Evolutionary conservation across 192 early-diverging fungal genomes (phyloP), one percentile per base, ranked within the genome.

Genomic region (Entophlyctis luteolus): DNA sequence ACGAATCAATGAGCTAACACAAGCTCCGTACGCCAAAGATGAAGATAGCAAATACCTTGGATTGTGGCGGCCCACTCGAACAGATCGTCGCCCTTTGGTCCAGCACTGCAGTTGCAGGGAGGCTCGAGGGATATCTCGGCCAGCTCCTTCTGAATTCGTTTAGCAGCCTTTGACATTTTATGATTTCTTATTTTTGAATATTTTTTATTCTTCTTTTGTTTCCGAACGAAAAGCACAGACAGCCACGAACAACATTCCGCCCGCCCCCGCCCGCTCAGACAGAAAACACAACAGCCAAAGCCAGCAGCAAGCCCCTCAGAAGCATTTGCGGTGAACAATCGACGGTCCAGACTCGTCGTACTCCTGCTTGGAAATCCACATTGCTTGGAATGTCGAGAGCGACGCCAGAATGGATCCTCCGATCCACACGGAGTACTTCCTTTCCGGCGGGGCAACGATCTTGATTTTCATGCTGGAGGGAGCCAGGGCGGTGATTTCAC

Each of bases 401-500:
- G 95, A 96, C 54, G 95, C 93, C 36, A 98, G 81, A 60, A 98
- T 96, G 63, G 94, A 95, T 55, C 95, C 95, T 84, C 95, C 95
- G 74, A 98, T 95, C 94, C 95, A 98, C 82, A 92, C 96, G 62
- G 96, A 96, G 90, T 95, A 96, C 84, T 96, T 98, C 78, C 96
- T 87, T 81, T 98, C 96, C 50, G 96, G 94, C 37, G 96, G 96
- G 68, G 94, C 94, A 76, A 95, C 93, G 76, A 98, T 93, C 90
- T 95, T 91, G 87, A 96, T 89, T 87, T 92, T 93, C 93, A 92
- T 95, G 68, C 88, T 89, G 70, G 90, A 91, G 47, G 95, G 95
- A 39, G 92, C 94, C 70, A 96, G 84, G 36, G 94, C 88, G 48
- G 94, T 90, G 79, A 98, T 92, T 83, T 98, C 95, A 83, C 93